A percentile compares a stretch with the other conserved stretches of the same genome.
These are phyloP conservation scores for Chenopodium album DNA, from an alignment of 148 eudicot genomes.

Conservation along the genomic window DNA sequence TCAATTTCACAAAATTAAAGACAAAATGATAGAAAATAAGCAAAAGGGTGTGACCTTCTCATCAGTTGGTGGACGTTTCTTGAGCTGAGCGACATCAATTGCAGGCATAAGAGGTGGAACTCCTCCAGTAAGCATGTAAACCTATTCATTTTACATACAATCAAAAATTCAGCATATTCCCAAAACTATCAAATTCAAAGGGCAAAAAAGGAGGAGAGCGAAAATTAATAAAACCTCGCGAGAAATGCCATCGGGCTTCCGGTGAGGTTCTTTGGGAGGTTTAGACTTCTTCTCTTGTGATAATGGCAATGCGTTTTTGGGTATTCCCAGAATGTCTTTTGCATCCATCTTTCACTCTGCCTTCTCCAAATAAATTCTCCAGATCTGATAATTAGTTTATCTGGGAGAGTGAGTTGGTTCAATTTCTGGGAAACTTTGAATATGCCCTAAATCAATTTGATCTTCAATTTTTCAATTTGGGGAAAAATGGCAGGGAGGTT, in stretches of 20 bases:
- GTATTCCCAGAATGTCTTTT: conserved; percentile 78
- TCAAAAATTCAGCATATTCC: neutral
- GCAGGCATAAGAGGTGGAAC: conserved; percentile 82
- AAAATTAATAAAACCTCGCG: conserved; percentile 46
- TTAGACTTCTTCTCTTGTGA: conserved; percentile 71
- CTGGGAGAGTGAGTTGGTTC: too few species aligned
- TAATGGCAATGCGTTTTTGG: conserved; percentile 44
- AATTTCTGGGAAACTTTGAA: too few species aligned
- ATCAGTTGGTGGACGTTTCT: conserved; percentile 56
- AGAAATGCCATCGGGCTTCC: conserved; percentile 93
- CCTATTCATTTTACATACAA: conserved; percentile 33
- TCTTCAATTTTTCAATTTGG: too few species aligned
- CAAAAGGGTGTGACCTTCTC: conserved; percentile 52
- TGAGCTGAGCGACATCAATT: conserved; percentile 62
- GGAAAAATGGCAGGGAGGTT: too few species aligned
- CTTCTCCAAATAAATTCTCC: too few species aligned
- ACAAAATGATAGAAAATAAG: neutral
- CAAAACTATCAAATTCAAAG: neutral
- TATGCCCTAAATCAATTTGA: too few species aligned
- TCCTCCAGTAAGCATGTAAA: conserved; percentile 90
- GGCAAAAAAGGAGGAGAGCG: neutral
- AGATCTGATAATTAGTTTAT: too few species aligned
- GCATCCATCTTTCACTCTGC: conserved; percentile 57
- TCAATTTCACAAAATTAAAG: too few species aligned
- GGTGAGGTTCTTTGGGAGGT: conserved; percentile 77